A percentile compares a stretch with the other conserved stretches of the same genome.
phyloP scores from a whole-genome alignment of 257 asterid genomes.

The Anisodus acutangulus region DNA sequence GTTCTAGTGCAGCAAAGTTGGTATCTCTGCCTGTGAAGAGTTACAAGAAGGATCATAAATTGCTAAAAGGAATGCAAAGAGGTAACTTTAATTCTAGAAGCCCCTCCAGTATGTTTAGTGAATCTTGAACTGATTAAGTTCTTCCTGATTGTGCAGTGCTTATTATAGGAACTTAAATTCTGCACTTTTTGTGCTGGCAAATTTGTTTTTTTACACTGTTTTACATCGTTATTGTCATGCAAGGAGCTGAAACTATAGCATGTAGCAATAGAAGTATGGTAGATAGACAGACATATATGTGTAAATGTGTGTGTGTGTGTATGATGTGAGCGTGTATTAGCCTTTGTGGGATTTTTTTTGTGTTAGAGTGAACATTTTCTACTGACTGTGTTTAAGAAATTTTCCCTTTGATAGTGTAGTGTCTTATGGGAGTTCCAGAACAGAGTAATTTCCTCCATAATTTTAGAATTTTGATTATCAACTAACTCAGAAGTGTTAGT shows the following conservation, averaged over 20 bases:
- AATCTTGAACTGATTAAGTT: constrained; percentile 24
- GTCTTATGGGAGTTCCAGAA: too few relatives aligned
- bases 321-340: background rate
- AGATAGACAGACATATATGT: background rate
- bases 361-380: background rate
- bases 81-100: constrained; percentile 45
- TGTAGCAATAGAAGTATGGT: constrained; percentile 19
- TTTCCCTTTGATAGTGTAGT: too few relatives aligned
- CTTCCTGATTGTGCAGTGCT: constrained; percentile 15
- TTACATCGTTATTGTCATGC: constrained; percentile 13
- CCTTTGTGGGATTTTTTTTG: background rate
- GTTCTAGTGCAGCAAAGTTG: constrained; percentile 98
- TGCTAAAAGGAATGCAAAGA: constrained; percentile 97
- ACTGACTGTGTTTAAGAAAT: too few relatives aligned
- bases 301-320: constrained; percentile 1
- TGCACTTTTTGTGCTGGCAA: background rate
- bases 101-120: constrained; percentile 14
- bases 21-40: constrained; percentile 81
- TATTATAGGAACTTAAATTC: background rate
- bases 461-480: too few relatives aligned
- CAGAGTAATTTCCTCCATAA: too few relatives aligned
- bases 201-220: background rate
- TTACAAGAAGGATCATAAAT: constrained; percentile 80
- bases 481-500: too few relatives aligned
- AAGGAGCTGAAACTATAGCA: constrained; percentile 26